phyloP scores from a whole-genome alignment of 2,329 filamentous ascomycete genomes.

The Biscogniauxia mediterranea region DNA sequence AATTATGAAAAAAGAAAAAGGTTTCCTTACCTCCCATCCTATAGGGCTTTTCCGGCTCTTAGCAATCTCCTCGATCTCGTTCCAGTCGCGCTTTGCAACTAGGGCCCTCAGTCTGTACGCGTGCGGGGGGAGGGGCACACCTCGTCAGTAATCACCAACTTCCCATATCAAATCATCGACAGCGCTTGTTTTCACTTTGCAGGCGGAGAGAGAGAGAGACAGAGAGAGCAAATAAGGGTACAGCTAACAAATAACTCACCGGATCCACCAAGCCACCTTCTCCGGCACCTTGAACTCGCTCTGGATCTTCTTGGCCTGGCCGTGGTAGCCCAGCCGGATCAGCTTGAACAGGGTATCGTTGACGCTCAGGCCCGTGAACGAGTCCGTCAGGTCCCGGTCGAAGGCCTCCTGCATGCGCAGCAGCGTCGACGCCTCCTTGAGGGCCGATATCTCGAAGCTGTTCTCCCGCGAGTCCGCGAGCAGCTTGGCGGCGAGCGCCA shows the following conservation, averaged over 20 bases:
- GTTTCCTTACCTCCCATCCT: conserved; percentile 86
- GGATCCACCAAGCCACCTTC: conserved; percentile 83
- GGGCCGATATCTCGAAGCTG: conserved; percentile 66
- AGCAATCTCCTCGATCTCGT: conserved; percentile 82
- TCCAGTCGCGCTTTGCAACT: conserved; percentile 88
- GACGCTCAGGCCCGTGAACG: conserved; percentile 78
- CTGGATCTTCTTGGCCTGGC: conserved; percentile 83
- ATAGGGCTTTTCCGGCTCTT: conserved; percentile 84
- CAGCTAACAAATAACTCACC: conserved; percentile 40
- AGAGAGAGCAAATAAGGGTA: too few species aligned
- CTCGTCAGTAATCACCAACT: conserved; percentile 7
- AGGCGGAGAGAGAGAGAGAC: too few species aligned
- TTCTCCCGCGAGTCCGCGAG: conserved; percentile 81
- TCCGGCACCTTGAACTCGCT: conserved; percentile 92
- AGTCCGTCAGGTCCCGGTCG: conserved; percentile 76
- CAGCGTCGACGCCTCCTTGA: conserved; percentile 78
- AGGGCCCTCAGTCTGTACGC: conserved; percentile 72
- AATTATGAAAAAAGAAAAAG: background rate
- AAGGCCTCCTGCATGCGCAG: conserved; percentile 84
- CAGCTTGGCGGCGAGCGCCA: conserved; percentile 81
- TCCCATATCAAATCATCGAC: too few species aligned
- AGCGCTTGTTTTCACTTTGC: background rate
- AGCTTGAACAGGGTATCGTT: conserved; percentile 93
- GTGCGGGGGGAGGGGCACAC: conserved; percentile 4
- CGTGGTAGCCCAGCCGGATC: conserved; percentile 76